Base-by-base conservation (phyloP, 306 rosid genomes). In the Fragaria nilgerrensis region DNA sequence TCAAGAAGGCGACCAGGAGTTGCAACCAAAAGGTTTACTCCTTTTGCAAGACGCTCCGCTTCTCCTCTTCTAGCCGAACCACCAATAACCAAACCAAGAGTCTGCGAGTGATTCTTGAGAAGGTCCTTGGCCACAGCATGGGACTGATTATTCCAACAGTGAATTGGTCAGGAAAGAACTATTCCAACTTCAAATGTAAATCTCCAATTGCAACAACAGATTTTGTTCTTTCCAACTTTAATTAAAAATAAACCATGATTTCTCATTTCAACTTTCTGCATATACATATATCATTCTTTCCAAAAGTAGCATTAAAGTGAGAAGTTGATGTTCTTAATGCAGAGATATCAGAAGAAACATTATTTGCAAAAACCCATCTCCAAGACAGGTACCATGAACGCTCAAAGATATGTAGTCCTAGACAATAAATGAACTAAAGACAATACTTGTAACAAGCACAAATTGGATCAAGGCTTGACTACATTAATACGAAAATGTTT, bases 1-100 rank as follows among this genome's bases (percentile, higher is more conserved):
- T 95, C 99, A 56, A 95, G 92, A 75, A 95, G 97, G 15, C 99
- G 96, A 29, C 99, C 99, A 36, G 99, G 97, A 4, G 99, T 95
- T 13, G 93, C 99, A 44, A 95, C 92, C 84, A 95, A 84, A 19
- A 95, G 75, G 84, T 95, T 95, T 13, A 85, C 97, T 64, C 99
- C 99, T 75, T 89, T 92, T 25, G 85, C 87, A 75, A 95, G 77
- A 16, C 97, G 93, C 36, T 90, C 99, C 22, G 97, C 97, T 84
- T 95, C 97, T 23, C 89, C 88, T 85, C 87, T 91, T 77, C 99
- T 85, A 73, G 90, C 90, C 0, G 93, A 76, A 84, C 97, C 99
- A 44, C 99, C 97, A 62, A 91, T 92, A 82, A 92, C 96, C 72
- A 90, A 79, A 53, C 92, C 99, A 13, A 90, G 87, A 15, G 97